Base-by-base conservation (phyloP, 345 rosid species). In the Noccaea bulbosa region DNA sequence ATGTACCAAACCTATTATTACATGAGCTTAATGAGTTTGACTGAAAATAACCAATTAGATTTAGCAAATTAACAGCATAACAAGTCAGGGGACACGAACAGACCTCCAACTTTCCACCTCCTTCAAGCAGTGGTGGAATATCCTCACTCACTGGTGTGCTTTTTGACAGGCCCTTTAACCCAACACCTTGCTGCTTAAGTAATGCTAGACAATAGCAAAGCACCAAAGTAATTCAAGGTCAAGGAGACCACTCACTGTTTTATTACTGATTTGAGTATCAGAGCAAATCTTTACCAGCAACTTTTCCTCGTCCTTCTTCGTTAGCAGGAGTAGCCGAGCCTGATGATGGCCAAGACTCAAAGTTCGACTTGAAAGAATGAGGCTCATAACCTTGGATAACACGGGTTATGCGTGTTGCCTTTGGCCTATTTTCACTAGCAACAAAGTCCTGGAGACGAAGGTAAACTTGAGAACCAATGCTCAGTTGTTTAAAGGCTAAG, bases 251-350 rank as follows among this genome's bases (percentile, higher is more conserved):
- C 14, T 53, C 48, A 15, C 14, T 49, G 37, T 45, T 67, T 24
- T 40, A 27, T 69, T 39, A 34, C 70, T 16, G 49, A 47, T 49
- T 41, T 54, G 67, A 69, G 8, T 43, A 45, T 57, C 45, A 59
- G 67, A 62, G 62, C 38, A 20, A n/a, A 75, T 20, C 32, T 43
- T 60, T 79, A 95, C 99, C 99, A 11, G 99, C 97, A 10, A 95
- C 98, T 90, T 92, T 95, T 69, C 99, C 99, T 77, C 99, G 91
- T 56, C 97, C 97, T 79, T 92, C 99, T 85, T 92, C 98, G 58
- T 83, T 79, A 78, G 84, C 92, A 59, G 94, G 87, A 71, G 90
- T 54, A 50, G 88, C 76, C 51, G 96, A 82, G 48, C 97, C 96
- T 47, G 88, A 87, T 47, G 88, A 87, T 17, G 99, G 97, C 97